Percentiles rank a stretch among this genome's conserved stretches.
Conservation (phyloP, 495 filamentous ascomycete genomes). For the Neurospora sp. region DNA sequence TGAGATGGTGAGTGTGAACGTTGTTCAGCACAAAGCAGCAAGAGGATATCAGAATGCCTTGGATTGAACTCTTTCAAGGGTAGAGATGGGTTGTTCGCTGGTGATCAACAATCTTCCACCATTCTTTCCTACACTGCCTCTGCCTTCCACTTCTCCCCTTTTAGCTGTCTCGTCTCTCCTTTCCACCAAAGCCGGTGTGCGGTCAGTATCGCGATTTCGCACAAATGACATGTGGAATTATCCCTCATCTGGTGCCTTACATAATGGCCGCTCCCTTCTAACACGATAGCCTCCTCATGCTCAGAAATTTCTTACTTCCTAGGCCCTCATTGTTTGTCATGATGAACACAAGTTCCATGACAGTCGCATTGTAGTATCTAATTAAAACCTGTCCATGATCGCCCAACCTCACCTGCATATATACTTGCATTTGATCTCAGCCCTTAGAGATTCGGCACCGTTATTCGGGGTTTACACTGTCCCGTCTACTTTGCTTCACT, state of each 20-base stretch:
- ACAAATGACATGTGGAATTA: neutral
- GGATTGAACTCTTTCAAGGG: too few species aligned
- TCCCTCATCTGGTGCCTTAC: neutral
- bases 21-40: neutral
- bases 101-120: neutral
- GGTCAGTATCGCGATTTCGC: neutral
- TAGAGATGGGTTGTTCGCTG: neutral
- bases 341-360: neutral
- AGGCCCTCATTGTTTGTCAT: neutral
- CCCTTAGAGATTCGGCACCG: neutral
- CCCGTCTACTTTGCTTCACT: neutral
- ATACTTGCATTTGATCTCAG: neutral
- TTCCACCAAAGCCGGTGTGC: neutral
- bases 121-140: neutral
- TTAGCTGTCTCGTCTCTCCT: neutral
- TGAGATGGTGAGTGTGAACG: neutral
- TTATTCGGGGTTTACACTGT: neutral
- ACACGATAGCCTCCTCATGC: neutral
- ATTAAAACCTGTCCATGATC: neutral
- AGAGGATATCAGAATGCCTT: neutral
- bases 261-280: neutral
- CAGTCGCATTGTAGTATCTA: neutral
- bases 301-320: neutral
- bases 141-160: neutral
- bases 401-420: neutral